Conservation (phyloP, 2,329 filamentous ascomycete species). For the Penicillium sp. region DNA sequence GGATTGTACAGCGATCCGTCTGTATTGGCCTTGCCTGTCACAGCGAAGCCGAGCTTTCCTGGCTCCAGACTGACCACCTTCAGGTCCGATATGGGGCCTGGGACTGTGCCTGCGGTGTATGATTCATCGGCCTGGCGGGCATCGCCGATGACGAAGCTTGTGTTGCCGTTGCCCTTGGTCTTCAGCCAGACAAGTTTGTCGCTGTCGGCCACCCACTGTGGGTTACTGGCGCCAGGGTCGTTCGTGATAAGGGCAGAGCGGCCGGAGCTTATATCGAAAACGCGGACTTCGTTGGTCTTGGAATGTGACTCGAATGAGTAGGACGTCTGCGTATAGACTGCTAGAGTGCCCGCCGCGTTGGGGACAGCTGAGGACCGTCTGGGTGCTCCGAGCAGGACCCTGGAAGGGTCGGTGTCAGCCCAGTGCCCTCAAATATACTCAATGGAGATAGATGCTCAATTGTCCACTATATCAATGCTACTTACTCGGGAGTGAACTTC, state of each 20-base stretch:
- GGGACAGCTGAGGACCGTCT: constrained; percentile 46
- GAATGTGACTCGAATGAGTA: constrained; percentile 51
- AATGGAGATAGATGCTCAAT: not conserved
- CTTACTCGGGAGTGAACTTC: constrained; percentile 45
- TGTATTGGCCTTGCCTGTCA: constrained; percentile 47
- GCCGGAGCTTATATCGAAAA: constrained; percentile 44
- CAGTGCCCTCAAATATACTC: not conserved
- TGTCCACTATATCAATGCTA: not conserved
- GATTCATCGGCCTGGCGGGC: constrained; percentile 39
- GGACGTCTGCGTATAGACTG: constrained; percentile 48
- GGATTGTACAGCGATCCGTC: constrained; percentile 51
- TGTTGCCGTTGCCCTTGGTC: constrained; percentile 45
- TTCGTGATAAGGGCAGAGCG: constrained; percentile 44
- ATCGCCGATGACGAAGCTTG: constrained; percentile 45
- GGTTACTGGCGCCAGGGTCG: constrained; percentile 45
- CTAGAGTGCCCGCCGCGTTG: constrained; percentile 46
- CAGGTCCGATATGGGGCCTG: constrained; percentile 46
- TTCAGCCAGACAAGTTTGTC: constrained; percentile 49
- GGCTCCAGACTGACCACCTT: constrained; percentile 44
- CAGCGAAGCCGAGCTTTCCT: constrained; percentile 46
- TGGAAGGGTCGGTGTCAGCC: constrained; percentile 18
- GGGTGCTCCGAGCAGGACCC: constrained; percentile 48
- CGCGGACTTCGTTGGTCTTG: constrained; percentile 47
- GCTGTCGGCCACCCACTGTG: constrained; percentile 46
- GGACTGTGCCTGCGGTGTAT: constrained; percentile 47